Evolutionary conservation across 345 rosid species (phyloP).

Genomic region (Anastatica hierochuntica): DNA sequence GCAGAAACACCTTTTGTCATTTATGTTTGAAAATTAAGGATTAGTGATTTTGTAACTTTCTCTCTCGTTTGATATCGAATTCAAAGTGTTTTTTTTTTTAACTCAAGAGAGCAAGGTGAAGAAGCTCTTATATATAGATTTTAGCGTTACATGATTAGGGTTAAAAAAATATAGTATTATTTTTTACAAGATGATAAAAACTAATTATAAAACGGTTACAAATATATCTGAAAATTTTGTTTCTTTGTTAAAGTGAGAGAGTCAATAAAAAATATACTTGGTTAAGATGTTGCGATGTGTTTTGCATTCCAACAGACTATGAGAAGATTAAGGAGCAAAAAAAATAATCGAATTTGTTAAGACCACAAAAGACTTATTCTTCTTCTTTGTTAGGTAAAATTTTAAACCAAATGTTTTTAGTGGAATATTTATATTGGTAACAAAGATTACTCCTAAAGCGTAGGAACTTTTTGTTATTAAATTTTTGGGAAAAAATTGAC

Average conservation of each 20-base stretch:
- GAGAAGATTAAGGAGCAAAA: too few relatives aligned
- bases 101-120: background rate
- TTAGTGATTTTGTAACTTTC: constrained; percentile 16
- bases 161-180: background rate
- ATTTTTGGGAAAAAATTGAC: constrained; percentile 4
- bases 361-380: too few relatives aligned
- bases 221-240: background rate
- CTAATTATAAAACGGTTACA: background rate
- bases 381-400: background rate
- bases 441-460: constrained; percentile 14
- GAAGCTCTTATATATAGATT: background rate
- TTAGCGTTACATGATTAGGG: background rate
- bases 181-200: background rate
- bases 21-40: constrained; percentile 32
- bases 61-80: constrained; percentile 4
- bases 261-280: too few relatives aligned
- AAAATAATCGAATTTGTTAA: too few relatives aligned
- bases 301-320: too few relatives aligned
- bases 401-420: background rate
- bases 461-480: background rate
- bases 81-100: background rate
- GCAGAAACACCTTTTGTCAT: constrained; percentile 48
- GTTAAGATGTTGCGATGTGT: too few relatives aligned
- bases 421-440: constrained; percentile 2
- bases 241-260: too few relatives aligned